A percentile compares a stretch with the other conserved stretches of the same genome.
Evolutionary conservation across 306 rosid genomes (phyloP).

Genomic region (Gastrolobium villosum): DNA sequence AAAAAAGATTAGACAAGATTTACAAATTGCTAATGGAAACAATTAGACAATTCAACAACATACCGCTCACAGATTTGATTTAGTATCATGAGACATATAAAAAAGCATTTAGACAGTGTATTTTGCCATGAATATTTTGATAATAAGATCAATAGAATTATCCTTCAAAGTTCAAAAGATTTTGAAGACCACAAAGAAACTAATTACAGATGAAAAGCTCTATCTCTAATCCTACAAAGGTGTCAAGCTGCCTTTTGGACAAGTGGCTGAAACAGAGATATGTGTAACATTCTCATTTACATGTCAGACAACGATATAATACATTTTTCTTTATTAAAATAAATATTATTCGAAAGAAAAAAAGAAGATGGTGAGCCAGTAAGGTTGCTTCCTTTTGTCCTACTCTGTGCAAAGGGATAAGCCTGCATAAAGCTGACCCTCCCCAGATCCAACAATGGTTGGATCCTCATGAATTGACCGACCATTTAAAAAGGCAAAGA

Average conservation of each 20-base stretch:
- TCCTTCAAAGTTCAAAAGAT: constrained; percentile 26
- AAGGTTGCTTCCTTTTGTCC: not conserved
- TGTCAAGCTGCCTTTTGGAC: not conserved
- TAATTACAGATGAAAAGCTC: constrained; percentile 38
- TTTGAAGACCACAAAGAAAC: constrained; percentile 20
- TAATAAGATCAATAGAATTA: constrained; percentile 16
- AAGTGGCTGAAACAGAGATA: constrained; percentile 33
- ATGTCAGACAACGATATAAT: constrained; percentile 11
- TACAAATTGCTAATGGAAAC: constrained; percentile 36
- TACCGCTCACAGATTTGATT: not conserved
- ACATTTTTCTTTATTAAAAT: constrained; percentile 25
- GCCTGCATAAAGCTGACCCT: not conserved
- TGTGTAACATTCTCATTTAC: constrained; percentile 1
- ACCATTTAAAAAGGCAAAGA: not conserved
- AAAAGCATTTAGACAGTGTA: not conserved
- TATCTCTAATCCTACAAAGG: constrained; percentile 17
- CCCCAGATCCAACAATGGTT: not conserved
- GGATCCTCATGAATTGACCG: not conserved
- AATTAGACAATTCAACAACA: constrained; percentile 26
- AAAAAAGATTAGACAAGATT: constrained; percentile 5
- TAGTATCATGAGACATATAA: constrained; percentile 13
- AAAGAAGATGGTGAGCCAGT: not conserved
- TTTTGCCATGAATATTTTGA: constrained; percentile 7
- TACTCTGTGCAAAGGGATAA: not conserved
- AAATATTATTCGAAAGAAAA: not conserved